Conservation (phyloP, 345 rosid genomes). For the Eucalyptus microcorys region DNA sequence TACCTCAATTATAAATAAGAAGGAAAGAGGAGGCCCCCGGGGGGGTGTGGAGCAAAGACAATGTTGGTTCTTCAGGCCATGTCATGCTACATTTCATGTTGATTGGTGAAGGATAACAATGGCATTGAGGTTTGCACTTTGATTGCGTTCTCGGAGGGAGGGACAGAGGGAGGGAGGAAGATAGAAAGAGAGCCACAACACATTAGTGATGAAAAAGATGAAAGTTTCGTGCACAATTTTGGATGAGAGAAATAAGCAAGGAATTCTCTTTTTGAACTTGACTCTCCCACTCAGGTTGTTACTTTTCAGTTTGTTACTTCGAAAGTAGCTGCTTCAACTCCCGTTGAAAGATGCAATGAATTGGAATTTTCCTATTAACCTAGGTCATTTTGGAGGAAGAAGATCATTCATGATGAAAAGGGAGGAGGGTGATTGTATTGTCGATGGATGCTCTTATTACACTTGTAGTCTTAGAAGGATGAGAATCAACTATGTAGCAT, state of each 20-base stretch:
- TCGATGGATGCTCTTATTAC: background rate
- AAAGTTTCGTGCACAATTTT: background rate
- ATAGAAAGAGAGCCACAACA: background rate
- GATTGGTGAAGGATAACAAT: background rate
- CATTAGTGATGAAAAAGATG: background rate
- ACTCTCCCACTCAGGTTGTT: background rate
- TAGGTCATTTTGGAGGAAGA: background rate
- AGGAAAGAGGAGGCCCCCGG: no score
- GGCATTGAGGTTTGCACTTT: background rate
- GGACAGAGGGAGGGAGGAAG: background rate
- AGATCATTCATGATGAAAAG: background rate
- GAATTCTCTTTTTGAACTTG: background rate
- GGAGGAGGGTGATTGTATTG: background rate
- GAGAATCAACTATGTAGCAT: background rate
- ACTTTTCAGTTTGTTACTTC: background rate
- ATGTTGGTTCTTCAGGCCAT: background rate
- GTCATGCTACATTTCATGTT: background rate
- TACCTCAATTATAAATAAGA: no score
- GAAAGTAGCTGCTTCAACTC: background rate
- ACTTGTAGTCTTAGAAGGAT: rapidly evolving
- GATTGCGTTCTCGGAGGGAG: background rate
- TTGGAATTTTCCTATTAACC: background rate
- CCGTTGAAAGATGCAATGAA: rapidly evolving
- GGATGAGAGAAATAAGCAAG: background rate
- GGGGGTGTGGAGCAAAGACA: no score